phyloP scores from a whole-genome alignment of 805 yeast genomes.

The Kazachstania viticola region DNA sequence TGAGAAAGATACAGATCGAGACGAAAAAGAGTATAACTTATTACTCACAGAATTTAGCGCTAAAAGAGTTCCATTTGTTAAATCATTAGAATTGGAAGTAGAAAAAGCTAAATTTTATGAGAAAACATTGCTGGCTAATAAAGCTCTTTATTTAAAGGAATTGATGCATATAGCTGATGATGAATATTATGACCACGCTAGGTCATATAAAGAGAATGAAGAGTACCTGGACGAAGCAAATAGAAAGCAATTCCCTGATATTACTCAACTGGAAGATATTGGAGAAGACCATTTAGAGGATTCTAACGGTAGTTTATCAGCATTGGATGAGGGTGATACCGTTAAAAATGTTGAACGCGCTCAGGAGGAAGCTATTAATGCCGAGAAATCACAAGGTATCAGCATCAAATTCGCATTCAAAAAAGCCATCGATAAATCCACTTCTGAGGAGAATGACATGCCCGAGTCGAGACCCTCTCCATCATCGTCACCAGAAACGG shows the following conservation, averaged over 20 bases:
- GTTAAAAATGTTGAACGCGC: background rate
- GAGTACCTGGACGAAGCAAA: constrained; percentile 8
- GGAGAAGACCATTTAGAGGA: background rate
- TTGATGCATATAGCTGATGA: constrained; percentile 15
- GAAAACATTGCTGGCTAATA: constrained; percentile 4
- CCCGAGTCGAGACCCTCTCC: background rate
- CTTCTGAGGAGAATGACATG: background rate
- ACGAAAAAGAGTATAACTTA: constrained; percentile 8
- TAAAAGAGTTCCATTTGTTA: constrained; percentile 12
- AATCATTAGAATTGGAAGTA: constrained; percentile 7
- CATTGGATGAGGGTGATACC: background rate
- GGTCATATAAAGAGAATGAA: constrained; percentile 18
- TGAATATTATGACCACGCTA: constrained; percentile 17
- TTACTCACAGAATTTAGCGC: constrained; percentile 9
- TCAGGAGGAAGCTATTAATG: background rate
- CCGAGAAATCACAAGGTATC: constrained; percentile 3
- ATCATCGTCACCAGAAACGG: background rate
- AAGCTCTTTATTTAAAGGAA: constrained; percentile 15
- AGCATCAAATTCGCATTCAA: constrained; percentile 20
- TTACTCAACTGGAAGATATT: background rate
- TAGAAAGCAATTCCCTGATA: constrained; percentile 5
- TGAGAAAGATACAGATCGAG: constrained; percentile 8
- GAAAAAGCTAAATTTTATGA: constrained; percentile 12
- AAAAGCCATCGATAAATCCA: constrained; percentile 13
- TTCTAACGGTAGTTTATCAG: too few relatives aligned